Evolutionary conservation across 148 eudicot species (phyloP).

Genomic region (Diospyros kaki): DNA sequence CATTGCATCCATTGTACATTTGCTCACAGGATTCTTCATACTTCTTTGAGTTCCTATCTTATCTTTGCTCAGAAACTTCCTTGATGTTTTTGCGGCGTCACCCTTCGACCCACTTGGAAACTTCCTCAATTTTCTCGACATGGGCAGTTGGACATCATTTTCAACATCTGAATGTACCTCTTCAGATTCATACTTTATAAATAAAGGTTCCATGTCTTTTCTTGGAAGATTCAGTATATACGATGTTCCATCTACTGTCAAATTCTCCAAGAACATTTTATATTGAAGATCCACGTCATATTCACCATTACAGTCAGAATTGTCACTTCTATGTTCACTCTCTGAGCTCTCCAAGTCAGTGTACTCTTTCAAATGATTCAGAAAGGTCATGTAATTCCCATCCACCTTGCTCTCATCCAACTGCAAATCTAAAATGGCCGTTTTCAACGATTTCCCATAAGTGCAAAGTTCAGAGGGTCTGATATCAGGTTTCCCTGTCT

Average conservation of each 20-base stretch:
- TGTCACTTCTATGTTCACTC: neutral
- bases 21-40: neutral
- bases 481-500: conserved; percentile 9
- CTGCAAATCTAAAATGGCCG: neutral
- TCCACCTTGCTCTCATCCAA: conserved; percentile 8
- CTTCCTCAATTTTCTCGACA: neutral
- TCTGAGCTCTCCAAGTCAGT: neutral
- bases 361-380: neutral
- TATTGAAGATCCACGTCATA: conserved; percentile 31
- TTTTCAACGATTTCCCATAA: neutral
- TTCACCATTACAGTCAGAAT: conserved; percentile 9
- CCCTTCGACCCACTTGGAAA: neutral
- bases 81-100: conserved; percentile 6
- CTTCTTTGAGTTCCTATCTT: conserved; percentile 3
- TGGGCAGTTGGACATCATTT: neutral
- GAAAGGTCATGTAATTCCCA: conserved; percentile 1
- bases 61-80: neutral
- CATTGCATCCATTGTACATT: neutral
- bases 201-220: conserved; percentile 16
- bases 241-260: conserved; percentile 24
- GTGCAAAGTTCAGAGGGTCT: neutral
- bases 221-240: conserved; percentile 29
- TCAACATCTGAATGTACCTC: neutral
- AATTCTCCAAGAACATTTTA: conserved; percentile 24
- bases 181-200: conserved; percentile 33